These are phyloP conservation scores for sunflower (Helianthus annuus) DNA, from an alignment of 129 eudicot genomes.

Conservation along the genomic window HanXRQr2.0-SUNRISE NC_035444.2:141049957-141050456, in stretches of 20 bases:
- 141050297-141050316: slow-evolving; percentile 39
- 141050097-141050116: background rate
- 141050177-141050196: background rate
- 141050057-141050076: slow-evolving; percentile 7
- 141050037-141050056: background rate
- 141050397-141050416: slow-evolving; percentile 2
- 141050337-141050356: slow-evolving; percentile 99
- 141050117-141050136: background rate
- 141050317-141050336: slow-evolving; percentile 95
- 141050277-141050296: background rate
- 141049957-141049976: background rate
- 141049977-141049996: background rate
- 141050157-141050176: background rate
- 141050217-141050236: background rate
- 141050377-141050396: slow-evolving; percentile 64
- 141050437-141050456: background rate
- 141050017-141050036: background rate
- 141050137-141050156: background rate
- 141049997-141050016: slow-evolving; percentile 13
- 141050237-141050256: background rate
- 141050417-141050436: background rate
- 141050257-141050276: background rate
- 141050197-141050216: background rate
- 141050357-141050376: slow-evolving; percentile 82
- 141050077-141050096: background rate